A percentile compares a stretch with the other conserved stretches of the same genome.
These are phyloP conservation scores for Discostella stelligera DNA, from an alignment of 352 stramenopile species.

Conservation along the genomic window DNA sequence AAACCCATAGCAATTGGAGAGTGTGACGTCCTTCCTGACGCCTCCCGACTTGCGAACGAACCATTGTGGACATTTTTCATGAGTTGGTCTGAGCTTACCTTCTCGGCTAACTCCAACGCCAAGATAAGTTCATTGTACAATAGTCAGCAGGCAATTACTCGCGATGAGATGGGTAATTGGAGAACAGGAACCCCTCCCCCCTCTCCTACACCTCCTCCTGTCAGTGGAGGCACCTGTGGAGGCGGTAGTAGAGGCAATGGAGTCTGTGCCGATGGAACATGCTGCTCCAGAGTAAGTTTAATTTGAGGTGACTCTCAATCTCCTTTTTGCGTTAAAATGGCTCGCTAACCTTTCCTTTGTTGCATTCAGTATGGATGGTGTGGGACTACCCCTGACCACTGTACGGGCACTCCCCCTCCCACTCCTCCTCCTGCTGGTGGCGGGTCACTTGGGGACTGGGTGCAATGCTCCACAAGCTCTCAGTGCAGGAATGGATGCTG, in stretches of 20 bases:
- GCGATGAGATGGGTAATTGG: constrained; percentile 5
- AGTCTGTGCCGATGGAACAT: no score
- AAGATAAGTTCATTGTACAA: constrained; percentile 11
- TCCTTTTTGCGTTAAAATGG: no score
- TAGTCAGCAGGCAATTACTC: constrained; percentile 5
- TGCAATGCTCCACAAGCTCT: neutral
- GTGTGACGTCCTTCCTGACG: constrained; percentile 3
- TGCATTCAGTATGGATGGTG: no score
- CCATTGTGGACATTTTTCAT: constrained; percentile 1
- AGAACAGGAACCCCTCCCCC: neutral
- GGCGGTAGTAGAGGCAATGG: no score
- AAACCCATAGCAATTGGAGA: constrained; percentile 10
- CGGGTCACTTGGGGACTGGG: constrained; percentile 1
- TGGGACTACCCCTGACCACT: no score
- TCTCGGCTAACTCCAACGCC: neutral
- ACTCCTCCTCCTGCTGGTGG: no score
- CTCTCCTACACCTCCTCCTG: neutral
- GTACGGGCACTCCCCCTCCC: no score
- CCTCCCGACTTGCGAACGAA: constrained; percentile 1
- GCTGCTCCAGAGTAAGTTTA: no score
- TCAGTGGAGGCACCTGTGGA: no score
- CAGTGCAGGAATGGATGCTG: no score
- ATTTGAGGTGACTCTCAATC: no score
- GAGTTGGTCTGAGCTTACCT: constrained; percentile 9
- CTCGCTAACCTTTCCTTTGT: no score